A percentile compares a stretch with the other conserved stretches of the same genome.
Conservation (phyloP, 148 eudicot genomes). For the Amaranthus palmeri region DNA sequence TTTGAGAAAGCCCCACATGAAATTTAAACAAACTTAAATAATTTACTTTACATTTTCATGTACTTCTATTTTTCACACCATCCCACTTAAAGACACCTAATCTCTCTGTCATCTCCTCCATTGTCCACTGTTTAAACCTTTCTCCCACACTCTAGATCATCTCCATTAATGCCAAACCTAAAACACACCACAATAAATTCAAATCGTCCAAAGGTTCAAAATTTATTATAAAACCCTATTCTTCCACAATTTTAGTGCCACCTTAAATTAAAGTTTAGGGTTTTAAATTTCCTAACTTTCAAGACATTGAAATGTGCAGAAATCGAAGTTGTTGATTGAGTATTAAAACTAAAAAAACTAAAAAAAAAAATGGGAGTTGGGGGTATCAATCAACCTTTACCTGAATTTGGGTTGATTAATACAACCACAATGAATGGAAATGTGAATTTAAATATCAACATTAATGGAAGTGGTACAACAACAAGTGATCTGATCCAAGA, state of each 20-base stretch:
- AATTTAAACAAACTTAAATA: too few relatives aligned
- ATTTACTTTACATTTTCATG: too few relatives aligned
- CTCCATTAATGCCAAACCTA: constrained; percentile 17
- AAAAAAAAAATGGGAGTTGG: background rate
- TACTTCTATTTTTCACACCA: background rate
- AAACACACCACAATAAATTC: background rate
- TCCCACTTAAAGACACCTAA: background rate
- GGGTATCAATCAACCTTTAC: background rate
- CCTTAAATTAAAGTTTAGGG: constrained; percentile 16
- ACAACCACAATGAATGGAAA: constrained; percentile 18
- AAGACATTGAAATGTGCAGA: background rate
- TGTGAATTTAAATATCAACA: constrained; percentile 9
- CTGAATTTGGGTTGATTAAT: constrained; percentile 13
- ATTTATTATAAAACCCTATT: too few relatives aligned
- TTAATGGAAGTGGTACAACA: constrained; percentile 16
- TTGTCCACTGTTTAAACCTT: constrained; percentile 2
- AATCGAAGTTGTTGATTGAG: background rate
- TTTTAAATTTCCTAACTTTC: background rate
- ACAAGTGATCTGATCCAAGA: constrained; percentile 5
- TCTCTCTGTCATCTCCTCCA: background rate
- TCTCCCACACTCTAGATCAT: constrained; percentile 18
- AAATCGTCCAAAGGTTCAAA: background rate
- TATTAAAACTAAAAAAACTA: constrained; percentile 1
- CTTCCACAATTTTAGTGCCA: constrained; percentile 21
- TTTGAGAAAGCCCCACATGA: too few relatives aligned